These are phyloP conservation scores for Chlorella sp. DNA, from an alignment of 139 green algal genomes.

Conservation along the genomic window DNA sequence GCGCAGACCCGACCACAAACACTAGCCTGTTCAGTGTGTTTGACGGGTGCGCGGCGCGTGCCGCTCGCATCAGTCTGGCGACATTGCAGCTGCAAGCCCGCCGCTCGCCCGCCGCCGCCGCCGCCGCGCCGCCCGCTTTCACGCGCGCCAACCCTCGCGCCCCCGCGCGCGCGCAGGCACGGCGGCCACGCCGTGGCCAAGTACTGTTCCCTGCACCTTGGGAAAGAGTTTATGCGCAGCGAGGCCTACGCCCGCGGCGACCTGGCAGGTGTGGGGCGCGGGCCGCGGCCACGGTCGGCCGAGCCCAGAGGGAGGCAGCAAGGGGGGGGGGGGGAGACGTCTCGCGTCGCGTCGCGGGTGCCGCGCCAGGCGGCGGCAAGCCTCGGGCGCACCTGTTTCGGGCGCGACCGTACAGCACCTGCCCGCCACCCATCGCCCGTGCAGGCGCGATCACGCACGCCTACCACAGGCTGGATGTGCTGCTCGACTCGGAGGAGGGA, in stretches of 20 bases:
- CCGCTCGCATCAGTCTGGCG: not conserved
- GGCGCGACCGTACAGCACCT: too few relatives aligned
- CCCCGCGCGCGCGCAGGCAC: too few relatives aligned
- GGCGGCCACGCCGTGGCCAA: slow-evolving; percentile 43
- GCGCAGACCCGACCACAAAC: not conserved
- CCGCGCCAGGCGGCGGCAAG: too few relatives aligned
- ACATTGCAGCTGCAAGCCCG: not conserved
- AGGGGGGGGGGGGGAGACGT: too few relatives aligned
- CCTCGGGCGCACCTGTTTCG: too few relatives aligned
- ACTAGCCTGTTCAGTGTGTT: not conserved
- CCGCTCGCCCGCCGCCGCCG: too few relatives aligned
- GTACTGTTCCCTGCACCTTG: slow-evolving; percentile 42
- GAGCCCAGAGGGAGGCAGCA: too few relatives aligned
- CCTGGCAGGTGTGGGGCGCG: too few relatives aligned
- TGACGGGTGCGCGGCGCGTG: not conserved
- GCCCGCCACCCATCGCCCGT: too few relatives aligned
- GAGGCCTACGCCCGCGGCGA: slow-evolving; percentile 23
- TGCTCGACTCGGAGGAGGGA: slow-evolving; percentile 59
- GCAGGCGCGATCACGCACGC: slow-evolving; percentile 20
- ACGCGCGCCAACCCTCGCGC: too few relatives aligned
- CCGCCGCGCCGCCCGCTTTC: slow-evolving; percentile 27
- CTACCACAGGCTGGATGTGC: slow-evolving; percentile 36
- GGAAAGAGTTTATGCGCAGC: slow-evolving; percentile 18
- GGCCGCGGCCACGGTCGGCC: too few relatives aligned
- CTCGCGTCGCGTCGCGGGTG: too few relatives aligned